Conservation (phyloP, 768 basidiomycete species). For the Mycena venus region DNA sequence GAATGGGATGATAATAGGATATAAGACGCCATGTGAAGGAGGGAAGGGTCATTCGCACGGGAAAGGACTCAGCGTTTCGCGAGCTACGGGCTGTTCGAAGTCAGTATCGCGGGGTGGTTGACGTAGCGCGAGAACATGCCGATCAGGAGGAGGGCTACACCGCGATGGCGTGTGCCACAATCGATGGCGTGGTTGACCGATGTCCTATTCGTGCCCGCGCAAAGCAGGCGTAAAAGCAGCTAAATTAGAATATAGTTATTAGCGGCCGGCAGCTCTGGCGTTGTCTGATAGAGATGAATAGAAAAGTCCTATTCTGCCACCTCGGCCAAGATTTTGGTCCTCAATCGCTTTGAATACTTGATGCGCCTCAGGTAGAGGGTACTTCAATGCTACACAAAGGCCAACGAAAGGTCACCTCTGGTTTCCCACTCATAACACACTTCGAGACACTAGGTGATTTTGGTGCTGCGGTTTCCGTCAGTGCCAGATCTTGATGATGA, state of each 20-base stretch:
- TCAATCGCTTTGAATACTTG: conserved; percentile 15
- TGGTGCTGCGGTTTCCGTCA: no score
- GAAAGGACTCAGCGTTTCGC: conserved; percentile 5
- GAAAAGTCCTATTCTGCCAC: conserved; percentile 13
- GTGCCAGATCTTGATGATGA: no score
- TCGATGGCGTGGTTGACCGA: conserved; percentile 18
- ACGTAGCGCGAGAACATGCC: conserved; percentile 23
- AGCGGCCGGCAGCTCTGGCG: no score
- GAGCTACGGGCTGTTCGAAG: conserved; percentile 1
- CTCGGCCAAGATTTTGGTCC: conserved; percentile 14
- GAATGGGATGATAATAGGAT: background rate
- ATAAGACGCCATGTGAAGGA: background rate
- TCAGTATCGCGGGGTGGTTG: conserved; percentile 15
- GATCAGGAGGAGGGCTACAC: conserved; percentile 5
- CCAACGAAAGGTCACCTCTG: background rate
- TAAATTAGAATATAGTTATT: background rate
- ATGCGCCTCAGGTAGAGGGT: no score
- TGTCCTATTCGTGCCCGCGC: background rate
- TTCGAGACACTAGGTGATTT: no score
- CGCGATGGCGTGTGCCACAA: background rate
- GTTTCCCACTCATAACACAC: background rate
- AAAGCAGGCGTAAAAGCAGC: conserved; percentile 11
- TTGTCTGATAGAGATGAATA: background rate
- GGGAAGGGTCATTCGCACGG: background rate
- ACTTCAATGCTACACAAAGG: background rate